A percentile compares a stretch with the other conserved stretches of the same genome.
phyloP scores from a whole-genome alignment of 1,284 basidiomycete genomes.

The Cryptococcus sp. region DNA sequence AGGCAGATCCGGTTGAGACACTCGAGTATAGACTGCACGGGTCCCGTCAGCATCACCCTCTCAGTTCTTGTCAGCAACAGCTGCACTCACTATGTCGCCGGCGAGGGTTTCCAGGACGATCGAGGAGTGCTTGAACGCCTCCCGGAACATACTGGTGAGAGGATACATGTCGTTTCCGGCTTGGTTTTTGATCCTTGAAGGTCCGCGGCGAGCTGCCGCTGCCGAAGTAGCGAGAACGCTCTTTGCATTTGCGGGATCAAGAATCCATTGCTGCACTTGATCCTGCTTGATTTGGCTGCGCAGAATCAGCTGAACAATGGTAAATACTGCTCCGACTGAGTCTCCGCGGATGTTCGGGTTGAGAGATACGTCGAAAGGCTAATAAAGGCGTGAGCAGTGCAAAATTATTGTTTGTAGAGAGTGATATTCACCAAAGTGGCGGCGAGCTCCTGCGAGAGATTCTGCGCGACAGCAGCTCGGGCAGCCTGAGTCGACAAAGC shows the following conservation, averaged over 20 bases:
- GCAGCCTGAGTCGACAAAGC: neutral
- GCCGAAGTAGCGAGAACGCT: constrained; percentile 38
- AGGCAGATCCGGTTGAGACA: constrained; percentile 22
- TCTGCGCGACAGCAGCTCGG: neutral
- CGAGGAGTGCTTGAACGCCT: constrained; percentile 18
- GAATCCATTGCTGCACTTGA: constrained; percentile 30
- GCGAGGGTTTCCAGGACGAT: neutral
- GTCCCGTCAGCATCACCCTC: too few species aligned
- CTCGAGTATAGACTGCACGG: constrained; percentile 1
- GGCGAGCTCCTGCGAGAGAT: neutral
- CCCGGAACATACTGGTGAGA: constrained; percentile 28
- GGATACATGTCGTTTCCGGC: constrained; percentile 41
- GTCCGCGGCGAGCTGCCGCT: constrained; percentile 20
- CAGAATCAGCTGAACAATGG: constrained; percentile 29
- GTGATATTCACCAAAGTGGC: constrained; percentile 10
- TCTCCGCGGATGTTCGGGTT: constrained; percentile 34
- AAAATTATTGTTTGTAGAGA: neutral
- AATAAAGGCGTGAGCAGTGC: neutral
- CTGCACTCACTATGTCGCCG: neutral
- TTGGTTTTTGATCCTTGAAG: constrained; percentile 26
- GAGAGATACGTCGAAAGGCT: constrained; percentile 37
- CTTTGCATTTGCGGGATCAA: constrained; percentile 28
- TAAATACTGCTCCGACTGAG: constrained; percentile 19
- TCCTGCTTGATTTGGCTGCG: constrained; percentile 28
- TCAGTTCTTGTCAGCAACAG: neutral